Conservation (phyloP, 441 rosid species). For the Erodium moschatum region DNA sequence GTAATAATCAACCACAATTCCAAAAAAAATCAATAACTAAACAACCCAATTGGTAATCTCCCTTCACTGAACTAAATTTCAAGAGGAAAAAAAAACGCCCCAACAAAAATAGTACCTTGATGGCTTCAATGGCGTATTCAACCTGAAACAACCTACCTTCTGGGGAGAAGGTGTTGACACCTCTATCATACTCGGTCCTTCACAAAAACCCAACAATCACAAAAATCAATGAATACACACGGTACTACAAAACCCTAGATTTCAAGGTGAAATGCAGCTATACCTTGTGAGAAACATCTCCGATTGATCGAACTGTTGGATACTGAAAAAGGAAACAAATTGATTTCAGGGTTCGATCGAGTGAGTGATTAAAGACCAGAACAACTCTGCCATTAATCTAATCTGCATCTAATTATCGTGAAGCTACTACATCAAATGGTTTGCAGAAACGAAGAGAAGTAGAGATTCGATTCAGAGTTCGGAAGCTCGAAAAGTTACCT, state of each 20-base stretch:
- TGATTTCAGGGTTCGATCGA: constrained; percentile 7
- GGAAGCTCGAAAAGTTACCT: neutral
- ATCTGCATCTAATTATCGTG: neutral
- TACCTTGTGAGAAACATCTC: constrained; percentile 27
- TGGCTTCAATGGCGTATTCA: constrained; percentile 96
- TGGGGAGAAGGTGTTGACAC: constrained; percentile 97
- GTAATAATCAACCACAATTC: constrained; percentile 18
- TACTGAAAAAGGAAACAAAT: neutral
- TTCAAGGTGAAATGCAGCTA: constrained; percentile 9
- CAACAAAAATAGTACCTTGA: constrained; percentile 52
- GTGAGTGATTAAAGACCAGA: constrained; percentile 4
- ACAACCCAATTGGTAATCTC: neutral
- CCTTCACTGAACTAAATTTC: neutral
- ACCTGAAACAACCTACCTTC: constrained; percentile 95
- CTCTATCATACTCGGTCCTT: constrained; percentile 98
- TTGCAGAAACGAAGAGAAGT: neutral
- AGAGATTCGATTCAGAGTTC: neutral
- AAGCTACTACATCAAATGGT: neutral
- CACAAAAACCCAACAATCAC: neutral
- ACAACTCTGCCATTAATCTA: neutral
- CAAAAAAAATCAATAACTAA: neutral
- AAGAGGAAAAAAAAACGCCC: neutral
- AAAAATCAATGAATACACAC: constrained; percentile 6
- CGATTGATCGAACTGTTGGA: constrained; percentile 3
- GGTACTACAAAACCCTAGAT: constrained; percentile 5